phyloP scores from a whole-genome alignment of 1,139 yeast genomes.

The Kodamaea fungicola region DNA sequence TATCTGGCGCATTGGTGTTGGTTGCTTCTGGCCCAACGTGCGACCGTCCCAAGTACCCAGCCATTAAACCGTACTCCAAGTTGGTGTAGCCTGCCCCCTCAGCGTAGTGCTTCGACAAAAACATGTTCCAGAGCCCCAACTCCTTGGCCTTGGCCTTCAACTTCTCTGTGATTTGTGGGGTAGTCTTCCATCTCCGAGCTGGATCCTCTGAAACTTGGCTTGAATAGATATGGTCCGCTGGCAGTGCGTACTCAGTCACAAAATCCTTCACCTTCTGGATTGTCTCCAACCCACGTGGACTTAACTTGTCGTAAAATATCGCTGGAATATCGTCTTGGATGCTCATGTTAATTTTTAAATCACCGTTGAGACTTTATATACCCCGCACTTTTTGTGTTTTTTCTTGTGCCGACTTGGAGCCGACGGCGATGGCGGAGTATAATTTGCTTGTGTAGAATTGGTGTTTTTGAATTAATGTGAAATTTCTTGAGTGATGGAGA shows the following conservation, averaged over 20 bases:
- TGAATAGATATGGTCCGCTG: constrained; percentile 50
- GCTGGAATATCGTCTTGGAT: constrained; percentile 44
- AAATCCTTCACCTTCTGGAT: constrained; percentile 49
- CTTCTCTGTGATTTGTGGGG: constrained; percentile 51
- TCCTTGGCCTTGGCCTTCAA: constrained; percentile 54
- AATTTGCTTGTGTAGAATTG: too few relatives aligned
- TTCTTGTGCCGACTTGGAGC: not conserved
- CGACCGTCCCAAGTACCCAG: constrained; percentile 61
- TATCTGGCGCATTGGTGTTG: constrained; percentile 66
- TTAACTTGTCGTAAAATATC: constrained; percentile 39
- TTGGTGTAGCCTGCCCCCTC: constrained; percentile 67
- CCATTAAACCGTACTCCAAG: constrained; percentile 69
- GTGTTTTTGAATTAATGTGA: too few relatives aligned
- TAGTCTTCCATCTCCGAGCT: constrained; percentile 43
- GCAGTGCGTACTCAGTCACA: constrained; percentile 58
- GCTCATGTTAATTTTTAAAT: constrained; percentile 17
- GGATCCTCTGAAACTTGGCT: constrained; percentile 40
- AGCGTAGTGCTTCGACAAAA: constrained; percentile 48
- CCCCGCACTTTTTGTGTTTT: not conserved
- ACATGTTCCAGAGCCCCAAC: constrained; percentile 65
- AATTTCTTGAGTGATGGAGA: too few relatives aligned
- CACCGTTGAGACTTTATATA: too few relatives aligned
- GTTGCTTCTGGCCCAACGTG: constrained; percentile 60
- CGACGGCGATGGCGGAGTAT: not conserved
- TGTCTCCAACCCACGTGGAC: constrained; percentile 50